These are phyloP conservation scores for Colletotrichum falcatum DNA, from an alignment of 2,329 filamentous ascomycete species.

Conservation along the genomic window DNA sequence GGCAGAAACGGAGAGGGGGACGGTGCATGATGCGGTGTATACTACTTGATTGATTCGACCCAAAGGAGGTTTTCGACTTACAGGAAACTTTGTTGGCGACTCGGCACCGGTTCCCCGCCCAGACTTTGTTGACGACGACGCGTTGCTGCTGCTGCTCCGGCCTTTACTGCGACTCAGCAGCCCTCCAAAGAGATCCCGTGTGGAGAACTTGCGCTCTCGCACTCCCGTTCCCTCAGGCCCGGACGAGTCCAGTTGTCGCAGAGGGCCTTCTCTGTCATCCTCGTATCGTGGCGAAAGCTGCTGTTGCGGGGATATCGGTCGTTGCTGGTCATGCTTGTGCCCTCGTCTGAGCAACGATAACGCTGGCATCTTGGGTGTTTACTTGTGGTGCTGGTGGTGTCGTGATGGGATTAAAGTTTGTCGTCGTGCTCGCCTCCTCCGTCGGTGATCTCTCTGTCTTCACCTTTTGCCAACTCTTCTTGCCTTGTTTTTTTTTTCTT, in stretches of 20 bases:
- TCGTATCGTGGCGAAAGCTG: slow-evolving; percentile 20
- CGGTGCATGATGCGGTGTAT: background rate
- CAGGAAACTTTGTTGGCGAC: slow-evolving; percentile 37
- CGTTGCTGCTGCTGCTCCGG: slow-evolving; percentile 24
- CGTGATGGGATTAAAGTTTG: slow-evolving; percentile 12
- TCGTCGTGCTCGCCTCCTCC: slow-evolving; percentile 33
- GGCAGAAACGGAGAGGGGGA: background rate
- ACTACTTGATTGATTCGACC: background rate
- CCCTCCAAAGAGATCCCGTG: slow-evolving; percentile 49
- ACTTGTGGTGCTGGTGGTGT: background rate
- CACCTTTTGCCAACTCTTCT: background rate
- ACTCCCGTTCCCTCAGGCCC: slow-evolving; percentile 18
- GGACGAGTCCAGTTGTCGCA: slow-evolving; percentile 6
- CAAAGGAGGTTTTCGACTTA: slow-evolving; percentile 14
- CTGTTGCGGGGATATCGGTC: slow-evolving; percentile 11
- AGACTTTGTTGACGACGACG: slow-evolving; percentile 15
- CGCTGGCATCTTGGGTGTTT: slow-evolving; percentile 47
- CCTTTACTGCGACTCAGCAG: slow-evolving; percentile 46
- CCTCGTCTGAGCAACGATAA: slow-evolving; percentile 48
- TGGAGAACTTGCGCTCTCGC: slow-evolving; percentile 46
- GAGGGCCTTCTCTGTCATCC: slow-evolving; percentile 1
- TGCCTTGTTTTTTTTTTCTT: background rate
- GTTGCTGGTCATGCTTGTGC: slow-evolving; percentile 40
- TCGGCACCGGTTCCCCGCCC: slow-evolving; percentile 32
- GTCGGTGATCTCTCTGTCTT: slow-evolving; percentile 3